These are phyloP conservation scores for Penicillium verhagenii DNA, from an alignment of 495 filamentous ascomycete genomes.

Conservation along the genomic window DNA sequence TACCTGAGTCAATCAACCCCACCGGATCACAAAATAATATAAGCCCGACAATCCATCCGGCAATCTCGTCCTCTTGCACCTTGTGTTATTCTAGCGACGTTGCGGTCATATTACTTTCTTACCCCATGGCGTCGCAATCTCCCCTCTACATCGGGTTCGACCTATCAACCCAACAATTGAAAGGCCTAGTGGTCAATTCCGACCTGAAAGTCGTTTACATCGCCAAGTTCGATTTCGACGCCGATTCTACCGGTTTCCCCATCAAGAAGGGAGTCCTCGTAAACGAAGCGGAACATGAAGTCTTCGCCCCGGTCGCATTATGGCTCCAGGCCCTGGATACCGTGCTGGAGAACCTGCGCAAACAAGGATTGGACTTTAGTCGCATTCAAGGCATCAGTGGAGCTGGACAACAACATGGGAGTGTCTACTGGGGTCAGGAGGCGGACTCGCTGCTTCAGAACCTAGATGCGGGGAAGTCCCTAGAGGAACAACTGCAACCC, in stretches of 20 bases:
- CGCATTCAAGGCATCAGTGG: constrained; percentile 81
- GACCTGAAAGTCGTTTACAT: constrained; percentile 48
- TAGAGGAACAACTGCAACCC: constrained; percentile 67
- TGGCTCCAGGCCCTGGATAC: constrained; percentile 92
- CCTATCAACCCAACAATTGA: constrained; percentile 93
- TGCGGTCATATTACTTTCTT: not conserved
- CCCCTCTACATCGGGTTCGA: constrained; percentile 91
- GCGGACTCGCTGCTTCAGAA: constrained; percentile 63
- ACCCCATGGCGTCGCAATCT: constrained; percentile 32
- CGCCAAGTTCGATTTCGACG: constrained; percentile 64
- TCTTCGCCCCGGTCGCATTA: constrained; percentile 89
- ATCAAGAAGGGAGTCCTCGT: constrained; percentile 85
- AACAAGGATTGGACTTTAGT: constrained; percentile 71
- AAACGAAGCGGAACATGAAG: constrained; percentile 77
- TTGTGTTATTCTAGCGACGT: not conserved
- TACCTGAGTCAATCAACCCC: not conserved
- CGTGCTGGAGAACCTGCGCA: constrained; percentile 69
- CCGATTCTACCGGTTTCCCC: constrained; percentile 69
- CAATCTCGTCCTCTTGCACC: not conserved
- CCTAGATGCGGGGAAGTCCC: constrained; percentile 56
- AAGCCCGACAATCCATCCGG: not conserved
- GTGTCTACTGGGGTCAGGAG: constrained; percentile 80
- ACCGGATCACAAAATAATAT: not conserved
- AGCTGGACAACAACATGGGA: constrained; percentile 95
- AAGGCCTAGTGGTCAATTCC: constrained; percentile 82